Percentiles rank a stretch among this genome's conserved stretches.
Conservation (phyloP, 805 yeast genomes). For the Wickerhamomyces bisporus region DNA sequence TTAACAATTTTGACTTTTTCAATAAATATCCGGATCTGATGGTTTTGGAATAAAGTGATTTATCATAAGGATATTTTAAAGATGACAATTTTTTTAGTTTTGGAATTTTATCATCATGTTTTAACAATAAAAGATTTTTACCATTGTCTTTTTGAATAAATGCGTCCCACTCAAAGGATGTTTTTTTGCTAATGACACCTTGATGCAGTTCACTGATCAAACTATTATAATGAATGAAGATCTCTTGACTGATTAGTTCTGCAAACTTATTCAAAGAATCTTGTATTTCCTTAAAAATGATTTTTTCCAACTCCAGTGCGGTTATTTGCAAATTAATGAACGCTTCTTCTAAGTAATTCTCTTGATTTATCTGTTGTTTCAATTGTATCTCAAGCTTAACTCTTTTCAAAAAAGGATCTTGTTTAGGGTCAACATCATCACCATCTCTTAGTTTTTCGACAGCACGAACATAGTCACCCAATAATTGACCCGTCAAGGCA, state of each 20-base stretch:
- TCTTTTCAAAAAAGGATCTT: slow-evolving; percentile 80
- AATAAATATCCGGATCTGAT: slow-evolving; percentile 77
- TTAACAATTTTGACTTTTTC: slow-evolving; percentile 82
- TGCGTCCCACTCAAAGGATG: slow-evolving; percentile 82
- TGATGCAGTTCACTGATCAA: slow-evolving; percentile 59
- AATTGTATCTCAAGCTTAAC: slow-evolving; percentile 69
- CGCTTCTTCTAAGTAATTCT: slow-evolving; percentile 83
- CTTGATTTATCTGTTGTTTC: slow-evolving; percentile 72
- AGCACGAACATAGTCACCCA: slow-evolving; percentile 50
- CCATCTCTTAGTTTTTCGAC: slow-evolving; percentile 48
- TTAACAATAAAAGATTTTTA: slow-evolving; percentile 36
- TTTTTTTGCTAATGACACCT: slow-evolving; percentile 69
- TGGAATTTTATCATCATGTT: slow-evolving; percentile 46
- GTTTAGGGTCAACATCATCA: slow-evolving; percentile 40
- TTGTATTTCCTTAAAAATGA: slow-evolving; percentile 81
- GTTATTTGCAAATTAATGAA: slow-evolving; percentile 80
- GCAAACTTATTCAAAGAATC: slow-evolving; percentile 70
- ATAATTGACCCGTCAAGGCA: slow-evolving; percentile 53
- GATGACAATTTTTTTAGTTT: slow-evolving; percentile 51
- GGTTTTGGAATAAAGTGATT: slow-evolving; percentile 58
- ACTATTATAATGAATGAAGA: slow-evolving; percentile 61
- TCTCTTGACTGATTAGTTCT: slow-evolving; percentile 64
- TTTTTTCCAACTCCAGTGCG: slow-evolving; percentile 81
- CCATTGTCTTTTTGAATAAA: slow-evolving; percentile 67
- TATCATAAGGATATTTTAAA: slow-evolving; percentile 60